A percentile compares a stretch with the other conserved stretches of the same genome.
These are phyloP conservation scores for Boletales sp. DNA, from an alignment of 768 basidiomycete species.

Conservation along the genomic window DNA sequence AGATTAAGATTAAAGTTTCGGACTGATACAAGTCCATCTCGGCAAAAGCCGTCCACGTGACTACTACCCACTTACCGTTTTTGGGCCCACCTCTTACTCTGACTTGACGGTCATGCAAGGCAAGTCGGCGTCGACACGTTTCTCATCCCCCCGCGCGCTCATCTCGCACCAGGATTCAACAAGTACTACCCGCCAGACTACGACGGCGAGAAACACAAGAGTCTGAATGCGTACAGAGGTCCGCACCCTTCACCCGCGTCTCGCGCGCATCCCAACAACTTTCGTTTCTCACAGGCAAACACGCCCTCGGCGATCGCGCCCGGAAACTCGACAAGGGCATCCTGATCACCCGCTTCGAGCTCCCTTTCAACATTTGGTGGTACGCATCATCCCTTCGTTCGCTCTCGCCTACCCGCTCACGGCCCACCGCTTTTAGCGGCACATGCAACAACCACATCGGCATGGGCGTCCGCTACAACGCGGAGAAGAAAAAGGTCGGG, in stretches of 20 bases:
- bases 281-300: constrained; percentile 64
- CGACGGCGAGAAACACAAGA: constrained; percentile 65
- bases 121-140: constrained; percentile 15
- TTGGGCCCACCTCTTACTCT: too few relatives aligned
- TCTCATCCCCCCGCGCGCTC: background rate
- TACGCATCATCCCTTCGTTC: constrained; percentile 31
- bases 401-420: background rate
- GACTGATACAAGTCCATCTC: too few relatives aligned
- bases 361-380: constrained; percentile 98
- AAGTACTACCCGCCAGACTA: constrained; percentile 80
- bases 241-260: constrained; percentile 1
- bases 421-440: constrained; percentile 45
- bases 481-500: constrained; percentile 97
- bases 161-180: constrained; percentile 54
- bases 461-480: constrained; percentile 99
- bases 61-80: background rate
- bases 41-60: constrained; percentile 6
- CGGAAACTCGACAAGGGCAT: constrained; percentile 96
- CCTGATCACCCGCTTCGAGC: constrained; percentile 90
- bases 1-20: too few relatives aligned
- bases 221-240: constrained; percentile 74
- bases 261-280: background rate
- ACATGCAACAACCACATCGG: constrained; percentile 97
- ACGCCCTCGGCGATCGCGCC: constrained; percentile 90
- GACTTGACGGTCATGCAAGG: constrained; percentile 43